phyloP scores from a whole-genome alignment of 257 asterid genomes.

The Gynochthodes officinalis region DNA sequence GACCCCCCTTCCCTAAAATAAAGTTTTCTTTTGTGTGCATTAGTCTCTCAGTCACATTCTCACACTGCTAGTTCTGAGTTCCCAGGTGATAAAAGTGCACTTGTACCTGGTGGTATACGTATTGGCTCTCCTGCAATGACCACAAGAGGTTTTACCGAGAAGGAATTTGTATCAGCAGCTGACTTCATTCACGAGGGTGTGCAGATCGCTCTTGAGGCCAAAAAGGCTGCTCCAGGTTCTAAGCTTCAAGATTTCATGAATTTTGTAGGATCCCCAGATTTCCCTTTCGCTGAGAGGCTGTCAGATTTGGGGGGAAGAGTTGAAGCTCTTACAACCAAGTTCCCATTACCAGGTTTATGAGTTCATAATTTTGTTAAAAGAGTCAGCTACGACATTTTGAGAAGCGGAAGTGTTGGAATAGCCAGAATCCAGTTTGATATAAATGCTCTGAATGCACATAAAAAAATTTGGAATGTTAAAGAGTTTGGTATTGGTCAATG shows the following conservation, averaged over 20 bases:
- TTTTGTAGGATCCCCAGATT: conserved; percentile 54
- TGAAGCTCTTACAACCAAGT: conserved; percentile 68
- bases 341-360: conserved; percentile 86
- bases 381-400: background rate
- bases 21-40: too few relatives aligned
- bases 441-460: background rate
- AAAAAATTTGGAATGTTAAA: background rate
- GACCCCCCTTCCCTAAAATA: background rate
- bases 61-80: background rate
- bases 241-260: conserved; percentile 85
- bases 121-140: conserved; percentile 97
- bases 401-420: background rate
- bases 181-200: conserved; percentile 91
- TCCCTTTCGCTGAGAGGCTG: conserved; percentile 53
- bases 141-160: conserved; percentile 72
- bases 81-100: conserved; percentile 87
- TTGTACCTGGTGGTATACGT: conserved; percentile 93
- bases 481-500: too few relatives aligned
- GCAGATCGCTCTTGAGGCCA: conserved; percentile 73
- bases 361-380: background rate
- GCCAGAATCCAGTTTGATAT: background rate
- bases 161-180: conserved; percentile 61
- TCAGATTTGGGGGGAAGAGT: conserved; percentile 58
- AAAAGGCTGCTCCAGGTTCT: conserved; percentile 57
- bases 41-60: background rate